Conservation (phyloP, 768 basidiomycete species). For the Suillus hirtellus region DNA sequence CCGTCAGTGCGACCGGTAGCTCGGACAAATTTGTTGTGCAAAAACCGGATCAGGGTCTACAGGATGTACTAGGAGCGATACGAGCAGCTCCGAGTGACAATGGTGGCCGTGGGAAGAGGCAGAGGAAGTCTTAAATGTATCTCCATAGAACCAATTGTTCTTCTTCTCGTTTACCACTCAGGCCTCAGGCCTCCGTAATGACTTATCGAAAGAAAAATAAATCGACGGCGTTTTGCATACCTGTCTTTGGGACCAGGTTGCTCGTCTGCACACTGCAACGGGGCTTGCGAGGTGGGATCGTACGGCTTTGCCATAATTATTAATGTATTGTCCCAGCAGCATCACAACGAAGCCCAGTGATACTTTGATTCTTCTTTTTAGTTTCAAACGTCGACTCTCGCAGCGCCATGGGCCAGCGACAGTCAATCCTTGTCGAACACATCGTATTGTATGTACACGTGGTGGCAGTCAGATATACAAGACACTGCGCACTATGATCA, state of each 20-base stretch:
- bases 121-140: conserved; percentile 17
- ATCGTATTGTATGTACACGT: conserved; percentile 8
- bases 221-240: background rate
- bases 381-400: background rate
- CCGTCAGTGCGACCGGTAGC: conserved; percentile 31
- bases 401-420: background rate
- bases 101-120: conserved; percentile 36
- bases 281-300: background rate
- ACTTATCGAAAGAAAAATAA: background rate
- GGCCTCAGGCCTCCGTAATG: too few species aligned
- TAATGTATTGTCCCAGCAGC: background rate
- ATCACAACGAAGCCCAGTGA: background rate
- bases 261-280: background rate
- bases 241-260: background rate
- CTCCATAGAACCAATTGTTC: background rate
- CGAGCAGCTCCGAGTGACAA: conserved; percentile 54
- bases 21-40: background rate
- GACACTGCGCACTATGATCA: background rate
- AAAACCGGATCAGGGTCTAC: conserved; percentile 39
- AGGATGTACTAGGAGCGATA: conserved; percentile 60
- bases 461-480: conserved; percentile 1
- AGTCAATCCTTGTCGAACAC: background rate
- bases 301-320: background rate
- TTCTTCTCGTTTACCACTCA: background rate
- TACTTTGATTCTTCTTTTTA: background rate